These are phyloP conservation scores for Peronospora farinosa DNA, from an alignment of 352 stramenopile genomes.

Conservation along the genomic window DNA sequence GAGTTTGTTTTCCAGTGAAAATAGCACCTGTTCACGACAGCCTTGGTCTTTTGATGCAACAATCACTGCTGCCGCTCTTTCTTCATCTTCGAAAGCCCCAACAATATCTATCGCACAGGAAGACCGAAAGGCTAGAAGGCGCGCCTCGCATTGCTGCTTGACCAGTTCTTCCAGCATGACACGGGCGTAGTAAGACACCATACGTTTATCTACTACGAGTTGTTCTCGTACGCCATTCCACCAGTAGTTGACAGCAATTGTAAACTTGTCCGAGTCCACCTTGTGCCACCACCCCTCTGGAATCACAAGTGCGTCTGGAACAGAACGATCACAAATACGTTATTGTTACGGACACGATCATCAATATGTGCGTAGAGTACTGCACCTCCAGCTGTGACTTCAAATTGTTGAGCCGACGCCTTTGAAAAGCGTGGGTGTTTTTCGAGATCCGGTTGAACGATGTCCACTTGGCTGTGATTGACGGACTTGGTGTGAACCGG, in stretches of 20 bases:
- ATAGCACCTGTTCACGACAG: slow-evolving; percentile 28
- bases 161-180: slow-evolving; percentile 60
- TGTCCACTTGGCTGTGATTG: slow-evolving; percentile 71
- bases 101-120: neutral
- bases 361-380: slow-evolving; percentile 1
- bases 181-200: slow-evolving; percentile 59
- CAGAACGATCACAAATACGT: neutral
- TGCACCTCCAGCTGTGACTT: slow-evolving; percentile 47
- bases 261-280: slow-evolving; percentile 67
- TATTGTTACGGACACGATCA: slow-evolving; percentile 3
- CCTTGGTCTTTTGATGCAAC: slow-evolving; percentile 15
- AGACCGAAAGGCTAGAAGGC: slow-evolving; percentile 20
- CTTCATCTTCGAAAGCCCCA: slow-evolving; percentile 7
- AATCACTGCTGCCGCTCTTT: slow-evolving; percentile 11
- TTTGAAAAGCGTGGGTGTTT: slow-evolving; percentile 31
- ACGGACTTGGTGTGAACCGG: slow-evolving; percentile 64
- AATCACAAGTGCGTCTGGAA: slow-evolving; percentile 66
- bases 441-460: slow-evolving; percentile 32
- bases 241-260: slow-evolving; percentile 81
- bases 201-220: slow-evolving; percentile 35
- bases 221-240: slow-evolving; percentile 58
- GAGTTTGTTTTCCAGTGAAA: slow-evolving; percentile 15
- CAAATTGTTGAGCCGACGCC: slow-evolving; percentile 24
- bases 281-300: slow-evolving; percentile 86
- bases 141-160: slow-evolving; percentile 30